Base-by-base conservation (phyloP, 805 yeast genomes). In the Schizosaccharomyces japonicus region DNA sequence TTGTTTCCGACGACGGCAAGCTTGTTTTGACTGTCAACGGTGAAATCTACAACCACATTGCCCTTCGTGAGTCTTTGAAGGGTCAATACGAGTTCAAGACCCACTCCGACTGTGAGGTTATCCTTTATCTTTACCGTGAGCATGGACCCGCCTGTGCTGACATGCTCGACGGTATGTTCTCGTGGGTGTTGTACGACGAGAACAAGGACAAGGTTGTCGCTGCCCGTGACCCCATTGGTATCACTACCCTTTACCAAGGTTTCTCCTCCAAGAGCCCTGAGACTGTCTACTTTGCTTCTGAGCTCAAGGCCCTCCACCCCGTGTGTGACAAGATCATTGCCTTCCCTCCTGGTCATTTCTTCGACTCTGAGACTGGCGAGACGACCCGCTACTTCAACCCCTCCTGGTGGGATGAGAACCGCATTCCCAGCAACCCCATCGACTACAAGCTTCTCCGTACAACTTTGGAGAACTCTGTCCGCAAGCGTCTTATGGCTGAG, bases 401-500 rank as follows among this genome's bases (percentile, higher is more conserved):
- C 56, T 63, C 77, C 49, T 90, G 99, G 99, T 80, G 93, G 80
- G 92, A 85, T 60, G 93, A 71, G 55, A 52, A 67, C 48, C 70
- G 70, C 60, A 71, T 80, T 53, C 94, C 98, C 55, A 63, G 78
- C 39, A 71, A 72, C 50, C 82, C 77, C 40, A 81, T 79, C 44
- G 94, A 87, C 62, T 75, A 69, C 60, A 73, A 62, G 58, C 56
- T 66, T 50, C 72, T 90, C 52, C 78, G 95, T 64, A 79, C 77
- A 58, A 63, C 81, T 46, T 72, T 90, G 61, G 98, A 90, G 65
- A 67, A 79, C 66, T 84, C 98, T 45, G 99, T 90, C 49, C 80
- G 98, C 71, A 90, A 90, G 80, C 80, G 98, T 72, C 73, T 90
- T 59, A 90, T 90, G 99, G 90, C 96, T 49, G 99, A 90, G 70